Conservation (phyloP, 2,329 filamentous ascomycete species). For the Paracoccidioides brasiliensis region DNA sequence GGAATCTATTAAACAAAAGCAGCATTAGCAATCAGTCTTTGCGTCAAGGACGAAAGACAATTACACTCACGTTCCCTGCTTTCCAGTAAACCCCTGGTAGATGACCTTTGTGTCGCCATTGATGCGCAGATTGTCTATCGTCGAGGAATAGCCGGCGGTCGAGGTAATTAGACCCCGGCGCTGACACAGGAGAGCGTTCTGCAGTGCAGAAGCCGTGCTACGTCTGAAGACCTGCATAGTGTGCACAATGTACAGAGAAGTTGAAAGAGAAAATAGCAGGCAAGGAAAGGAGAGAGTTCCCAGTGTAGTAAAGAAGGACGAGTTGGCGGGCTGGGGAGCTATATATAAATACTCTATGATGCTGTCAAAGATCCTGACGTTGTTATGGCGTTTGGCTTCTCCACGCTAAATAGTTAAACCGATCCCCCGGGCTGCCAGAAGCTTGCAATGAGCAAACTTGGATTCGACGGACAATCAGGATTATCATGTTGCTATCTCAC, state of each 20-base stretch:
- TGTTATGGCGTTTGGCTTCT: background rate
- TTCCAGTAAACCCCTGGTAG: slow-evolving; percentile 95
- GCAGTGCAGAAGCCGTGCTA: slow-evolving; percentile 56
- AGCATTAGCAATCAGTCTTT: slow-evolving; percentile 4
- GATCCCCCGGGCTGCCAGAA: too few relatives aligned
- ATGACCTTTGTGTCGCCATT: slow-evolving; percentile 87
- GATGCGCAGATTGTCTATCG: slow-evolving; percentile 79
- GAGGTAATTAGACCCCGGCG: slow-evolving; percentile 64
- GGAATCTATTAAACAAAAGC: slow-evolving; percentile 53
- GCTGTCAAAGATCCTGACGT: background rate
- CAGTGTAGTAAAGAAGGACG: slow-evolving; percentile 1
- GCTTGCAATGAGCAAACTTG: too few relatives aligned
- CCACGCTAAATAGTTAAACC: background rate
- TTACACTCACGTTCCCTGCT: slow-evolving; percentile 73
- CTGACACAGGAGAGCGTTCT: slow-evolving; percentile 41
- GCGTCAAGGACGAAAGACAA: slow-evolving; percentile 2
- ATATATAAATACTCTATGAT: background rate
- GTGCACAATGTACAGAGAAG: slow-evolving; percentile 12
- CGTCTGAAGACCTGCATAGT: slow-evolving; percentile 75
- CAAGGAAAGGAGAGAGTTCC: slow-evolving; percentile 4
- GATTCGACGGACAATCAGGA: too few relatives aligned
- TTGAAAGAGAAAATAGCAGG: slow-evolving; percentile 9
- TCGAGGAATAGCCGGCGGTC: slow-evolving; percentile 56
- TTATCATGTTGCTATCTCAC: too few relatives aligned
- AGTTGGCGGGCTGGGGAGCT: slow-evolving; percentile 1